A percentile compares a stretch with the other conserved stretches of the same genome.
Conservation (phyloP, 306 rosid genomes). For the Erythrophleum fordii region DNA sequence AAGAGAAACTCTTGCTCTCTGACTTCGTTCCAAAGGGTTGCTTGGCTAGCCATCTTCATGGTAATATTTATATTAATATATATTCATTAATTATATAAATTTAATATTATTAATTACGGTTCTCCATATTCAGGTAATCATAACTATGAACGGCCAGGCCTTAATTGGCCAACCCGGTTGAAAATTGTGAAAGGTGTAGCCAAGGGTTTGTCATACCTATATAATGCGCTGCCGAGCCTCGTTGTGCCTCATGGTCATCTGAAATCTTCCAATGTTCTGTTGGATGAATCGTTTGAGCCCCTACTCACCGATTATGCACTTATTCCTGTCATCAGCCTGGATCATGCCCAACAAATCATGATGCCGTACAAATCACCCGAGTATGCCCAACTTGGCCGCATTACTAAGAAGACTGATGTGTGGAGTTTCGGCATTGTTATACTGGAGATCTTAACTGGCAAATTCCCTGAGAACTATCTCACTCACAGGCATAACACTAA, state of each 20-base stretch:
- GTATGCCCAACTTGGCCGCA: constrained; percentile 69
- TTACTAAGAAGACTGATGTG: constrained; percentile 82
- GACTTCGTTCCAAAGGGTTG: constrained; percentile 69
- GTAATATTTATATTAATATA: constrained; percentile 36
- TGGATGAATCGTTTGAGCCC: constrained; percentile 69
- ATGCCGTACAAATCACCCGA: constrained; percentile 96
- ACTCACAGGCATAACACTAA: constrained; percentile 45
- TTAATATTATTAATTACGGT: too few relatives aligned
- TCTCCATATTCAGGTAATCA: constrained; percentile 6
- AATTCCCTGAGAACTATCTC: constrained; percentile 91
- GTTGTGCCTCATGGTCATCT: constrained; percentile 87
- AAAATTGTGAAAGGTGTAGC: constrained; percentile 81
- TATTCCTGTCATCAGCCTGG: constrained; percentile 64
- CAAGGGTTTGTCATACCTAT: constrained; percentile 70
- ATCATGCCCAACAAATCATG: constrained; percentile 70
- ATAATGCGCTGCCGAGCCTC: constrained; percentile 63
- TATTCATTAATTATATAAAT: too few relatives aligned
- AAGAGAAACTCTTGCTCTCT: constrained; percentile 84
- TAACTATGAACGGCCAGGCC: constrained; percentile 52
- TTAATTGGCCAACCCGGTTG: constrained; percentile 82
- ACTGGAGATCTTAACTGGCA: constrained; percentile 78
- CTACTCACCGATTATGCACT: constrained; percentile 73
- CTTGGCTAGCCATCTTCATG: constrained; percentile 88
- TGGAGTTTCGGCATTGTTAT: constrained; percentile 91
- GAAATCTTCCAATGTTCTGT: constrained; percentile 86